phyloP scores from a whole-genome alignment of 2,329 filamentous ascomycete species.

The Phialophora verrucosa region DNA sequence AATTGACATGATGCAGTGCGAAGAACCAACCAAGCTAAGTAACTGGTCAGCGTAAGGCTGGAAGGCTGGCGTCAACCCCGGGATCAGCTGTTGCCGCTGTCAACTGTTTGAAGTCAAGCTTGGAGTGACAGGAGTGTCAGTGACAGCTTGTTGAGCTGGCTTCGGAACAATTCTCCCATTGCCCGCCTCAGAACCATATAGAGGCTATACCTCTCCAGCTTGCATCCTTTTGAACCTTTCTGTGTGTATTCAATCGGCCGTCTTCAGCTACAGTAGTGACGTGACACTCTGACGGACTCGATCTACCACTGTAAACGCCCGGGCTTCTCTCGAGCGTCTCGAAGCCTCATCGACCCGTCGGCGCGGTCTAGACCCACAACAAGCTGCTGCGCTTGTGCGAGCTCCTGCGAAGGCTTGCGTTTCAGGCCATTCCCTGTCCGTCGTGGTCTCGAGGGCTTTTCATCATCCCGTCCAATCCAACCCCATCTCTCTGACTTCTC shows the following conservation, averaged over 20 bases:
- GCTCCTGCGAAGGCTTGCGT: slow-evolving; percentile 18
- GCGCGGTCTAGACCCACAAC: neutral
- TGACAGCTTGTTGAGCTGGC: neutral
- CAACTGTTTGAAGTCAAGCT: neutral
- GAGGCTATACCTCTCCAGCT: neutral
- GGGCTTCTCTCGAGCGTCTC: neutral
- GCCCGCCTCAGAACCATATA: neutral
- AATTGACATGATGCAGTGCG: neutral
- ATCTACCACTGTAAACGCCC: neutral
- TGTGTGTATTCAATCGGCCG: neutral
- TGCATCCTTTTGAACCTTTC: neutral
- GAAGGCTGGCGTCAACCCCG: neutral
- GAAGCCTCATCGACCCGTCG: neutral
- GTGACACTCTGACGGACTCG: neutral
- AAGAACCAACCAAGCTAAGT: neutral
- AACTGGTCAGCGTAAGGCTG: neutral
- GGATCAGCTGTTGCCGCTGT: slow-evolving; percentile 6
- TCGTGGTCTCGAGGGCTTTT: neutral
- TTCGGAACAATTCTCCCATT: neutral
- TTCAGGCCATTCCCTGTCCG: slow-evolving; percentile 28
- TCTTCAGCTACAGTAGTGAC: neutral
- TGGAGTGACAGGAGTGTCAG: neutral
- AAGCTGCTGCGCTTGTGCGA: neutral
- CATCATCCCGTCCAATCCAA: neutral
- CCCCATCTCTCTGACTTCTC: neutral